phyloP scores from a whole-genome alignment of 2,329 filamentous ascomycete genomes.

The Dactylellina sp. region DNA sequence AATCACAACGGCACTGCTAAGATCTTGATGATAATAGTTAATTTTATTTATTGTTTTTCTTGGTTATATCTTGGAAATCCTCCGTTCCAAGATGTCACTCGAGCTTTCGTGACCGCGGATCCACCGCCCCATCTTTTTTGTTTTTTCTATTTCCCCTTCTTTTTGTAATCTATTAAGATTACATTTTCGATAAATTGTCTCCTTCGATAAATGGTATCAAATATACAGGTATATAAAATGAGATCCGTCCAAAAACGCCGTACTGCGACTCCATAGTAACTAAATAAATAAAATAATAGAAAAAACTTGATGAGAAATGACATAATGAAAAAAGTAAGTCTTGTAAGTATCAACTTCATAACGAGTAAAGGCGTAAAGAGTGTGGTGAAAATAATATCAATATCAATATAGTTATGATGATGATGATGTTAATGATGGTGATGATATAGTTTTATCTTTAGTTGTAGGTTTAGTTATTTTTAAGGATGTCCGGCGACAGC shows the following conservation, averaged over 20 bases:
- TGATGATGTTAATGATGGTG: too few relatives aligned
- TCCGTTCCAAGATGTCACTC: too few relatives aligned
- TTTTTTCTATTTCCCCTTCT: not conserved
- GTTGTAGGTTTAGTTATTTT: too few relatives aligned
- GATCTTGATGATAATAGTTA: not conserved
- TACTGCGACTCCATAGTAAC: not conserved
- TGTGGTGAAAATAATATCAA: slow-evolving; percentile 1
- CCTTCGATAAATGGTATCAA: slow-evolving; percentile 27
- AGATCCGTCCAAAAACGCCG: slow-evolving; percentile 32
- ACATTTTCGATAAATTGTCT: not conserved
- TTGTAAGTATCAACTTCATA: not conserved
- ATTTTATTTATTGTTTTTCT: not conserved
- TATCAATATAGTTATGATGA: too few relatives aligned
- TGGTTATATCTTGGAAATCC: not conserved
- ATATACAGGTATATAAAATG: slow-evolving; percentile 15
- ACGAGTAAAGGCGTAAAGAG: not conserved
- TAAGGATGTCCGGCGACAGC: slow-evolving; percentile 24
- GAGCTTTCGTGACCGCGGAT: too few relatives aligned
- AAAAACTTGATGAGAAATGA: not conserved
- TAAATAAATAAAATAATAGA: not conserved
- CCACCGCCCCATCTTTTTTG: not conserved
- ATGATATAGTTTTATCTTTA: too few relatives aligned
- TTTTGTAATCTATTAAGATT: not conserved
- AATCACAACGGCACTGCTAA: slow-evolving; percentile 17
- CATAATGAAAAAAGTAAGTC: not conserved